These are phyloP conservation scores for Eucalyptus curtisii DNA, from an alignment of 345 rosid species.

Conservation along the genomic window DNA sequence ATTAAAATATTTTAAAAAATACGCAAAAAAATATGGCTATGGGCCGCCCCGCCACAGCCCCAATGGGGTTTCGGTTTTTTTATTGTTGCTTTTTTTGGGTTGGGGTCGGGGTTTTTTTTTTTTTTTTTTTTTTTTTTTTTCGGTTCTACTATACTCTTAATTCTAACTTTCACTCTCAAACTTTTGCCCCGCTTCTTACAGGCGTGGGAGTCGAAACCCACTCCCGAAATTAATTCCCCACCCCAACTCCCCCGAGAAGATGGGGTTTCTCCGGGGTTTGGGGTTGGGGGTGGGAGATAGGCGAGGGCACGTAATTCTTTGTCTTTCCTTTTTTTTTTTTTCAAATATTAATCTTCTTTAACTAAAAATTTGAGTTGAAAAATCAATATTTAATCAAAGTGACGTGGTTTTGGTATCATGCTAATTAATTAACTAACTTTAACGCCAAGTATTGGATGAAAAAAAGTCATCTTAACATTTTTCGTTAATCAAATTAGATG, in stretches of 20 bases:
- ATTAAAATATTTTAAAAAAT: background rate
- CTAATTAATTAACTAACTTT: background rate
- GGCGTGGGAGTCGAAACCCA: too few relatives aligned
- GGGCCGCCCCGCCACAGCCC: background rate
- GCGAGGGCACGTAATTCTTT: too few relatives aligned
- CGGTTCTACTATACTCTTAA: too few relatives aligned
- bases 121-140: too few relatives aligned
- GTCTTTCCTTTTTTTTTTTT: background rate
- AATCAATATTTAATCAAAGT: background rate
- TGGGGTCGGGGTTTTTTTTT: fast-evolving
- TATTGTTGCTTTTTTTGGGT: background rate
- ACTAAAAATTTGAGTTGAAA: background rate
- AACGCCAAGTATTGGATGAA: background rate
- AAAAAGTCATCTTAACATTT: background rate
- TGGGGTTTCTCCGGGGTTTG: too few relatives aligned
- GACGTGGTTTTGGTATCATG: background rate
- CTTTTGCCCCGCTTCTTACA: too few relatives aligned
- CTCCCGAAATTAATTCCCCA: too few relatives aligned
- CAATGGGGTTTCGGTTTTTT: too few relatives aligned
- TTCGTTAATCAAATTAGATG: background rate
- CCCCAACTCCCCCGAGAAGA: too few relatives aligned
- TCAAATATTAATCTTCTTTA: background rate
- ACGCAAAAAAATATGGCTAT: background rate
- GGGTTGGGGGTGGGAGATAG: too few relatives aligned
- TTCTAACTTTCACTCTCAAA: too few relatives aligned